These are phyloP conservation scores for Yamadazyma songkhlaensis DNA, from an alignment of 1,139 yeast species.

Conservation along the genomic window DNA sequence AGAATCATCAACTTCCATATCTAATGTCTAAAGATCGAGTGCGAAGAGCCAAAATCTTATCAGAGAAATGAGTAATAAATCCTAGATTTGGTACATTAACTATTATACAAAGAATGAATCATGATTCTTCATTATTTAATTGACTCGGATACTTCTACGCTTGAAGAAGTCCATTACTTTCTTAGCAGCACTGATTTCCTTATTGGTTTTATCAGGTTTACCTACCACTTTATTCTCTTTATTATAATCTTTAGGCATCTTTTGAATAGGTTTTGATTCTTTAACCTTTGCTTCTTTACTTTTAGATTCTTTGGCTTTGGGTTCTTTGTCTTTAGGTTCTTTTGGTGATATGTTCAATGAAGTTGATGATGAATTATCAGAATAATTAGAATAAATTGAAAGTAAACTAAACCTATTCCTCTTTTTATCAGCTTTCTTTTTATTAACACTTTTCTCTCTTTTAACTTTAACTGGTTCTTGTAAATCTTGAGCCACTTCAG, in stretches of 20 bases:
- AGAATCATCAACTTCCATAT: too few relatives aligned
- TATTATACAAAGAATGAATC: slow-evolving; percentile 4
- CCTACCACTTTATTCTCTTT: slow-evolving; percentile 3
- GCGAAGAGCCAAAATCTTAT: too few relatives aligned
- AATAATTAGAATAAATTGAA: slow-evolving; percentile 45
- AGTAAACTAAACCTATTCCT: slow-evolving; percentile 52
- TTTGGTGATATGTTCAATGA: slow-evolving; percentile 12
- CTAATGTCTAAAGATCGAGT: too few relatives aligned
- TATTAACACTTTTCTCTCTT: background rate
- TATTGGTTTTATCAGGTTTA: slow-evolving; percentile 11
- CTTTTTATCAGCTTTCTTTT: slow-evolving; percentile 33
- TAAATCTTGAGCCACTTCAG: background rate
- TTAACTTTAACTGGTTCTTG: background rate
- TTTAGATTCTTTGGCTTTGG: background rate
- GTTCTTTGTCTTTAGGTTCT: background rate
- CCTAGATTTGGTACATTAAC: slow-evolving; percentile 1
- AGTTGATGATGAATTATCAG: slow-evolving; percentile 12
- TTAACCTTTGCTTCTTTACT: background rate
- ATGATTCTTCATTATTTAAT: slow-evolving; percentile 11
- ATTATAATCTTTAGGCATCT: background rate
- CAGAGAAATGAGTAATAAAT: background rate
- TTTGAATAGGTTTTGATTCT: background rate
- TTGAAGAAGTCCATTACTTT: slow-evolving; percentile 81
- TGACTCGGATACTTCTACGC: slow-evolving; percentile 60
- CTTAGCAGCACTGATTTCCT: slow-evolving; percentile 70